Percentiles rank a stretch among this genome's conserved stretches.
Conservation (phyloP, 2,329 filamentous ascomycete genomes). For the Sporothrix globosa region DNA sequence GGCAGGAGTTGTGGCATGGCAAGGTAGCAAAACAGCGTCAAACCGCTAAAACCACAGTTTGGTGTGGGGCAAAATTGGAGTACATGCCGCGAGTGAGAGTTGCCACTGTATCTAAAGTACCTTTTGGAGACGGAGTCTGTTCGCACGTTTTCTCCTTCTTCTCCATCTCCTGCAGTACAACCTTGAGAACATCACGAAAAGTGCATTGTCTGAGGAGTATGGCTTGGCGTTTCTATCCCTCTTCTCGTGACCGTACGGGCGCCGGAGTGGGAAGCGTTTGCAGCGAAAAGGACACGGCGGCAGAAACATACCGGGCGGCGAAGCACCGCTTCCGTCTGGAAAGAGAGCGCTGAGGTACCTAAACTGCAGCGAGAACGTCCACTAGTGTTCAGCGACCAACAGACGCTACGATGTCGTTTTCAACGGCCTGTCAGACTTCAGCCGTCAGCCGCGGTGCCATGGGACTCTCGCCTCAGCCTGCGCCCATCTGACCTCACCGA, state of each 20-base stretch:
- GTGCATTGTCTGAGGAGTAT: neutral
- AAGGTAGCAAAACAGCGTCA: neutral
- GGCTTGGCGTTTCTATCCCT: slow-evolving; percentile 13
- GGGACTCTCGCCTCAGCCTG: neutral
- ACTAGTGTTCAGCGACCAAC: neutral
- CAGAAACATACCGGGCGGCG: neutral
- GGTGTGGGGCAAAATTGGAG: neutral
- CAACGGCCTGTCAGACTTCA: neutral
- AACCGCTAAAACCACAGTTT: neutral
- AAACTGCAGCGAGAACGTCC: neutral
- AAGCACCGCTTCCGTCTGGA: slow-evolving; percentile 22
- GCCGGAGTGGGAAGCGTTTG: neutral
- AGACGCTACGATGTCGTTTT: neutral
- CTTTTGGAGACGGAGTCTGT: neutral
- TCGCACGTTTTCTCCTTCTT: neutral
- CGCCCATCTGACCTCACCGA: slow-evolving; percentile 10
- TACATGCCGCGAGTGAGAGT: neutral
- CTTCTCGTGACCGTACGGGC: neutral
- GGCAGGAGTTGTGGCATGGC: neutral
- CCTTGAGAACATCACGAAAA: slow-evolving; percentile 1
- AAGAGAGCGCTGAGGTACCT: neutral
- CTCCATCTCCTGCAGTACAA: slow-evolving; percentile 4
- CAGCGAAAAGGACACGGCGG: neutral
- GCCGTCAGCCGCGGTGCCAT: neutral
- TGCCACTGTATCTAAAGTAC: neutral